phyloP scores from a whole-genome alignment of 306 rosid species.

The Comarum palustre region DNA sequence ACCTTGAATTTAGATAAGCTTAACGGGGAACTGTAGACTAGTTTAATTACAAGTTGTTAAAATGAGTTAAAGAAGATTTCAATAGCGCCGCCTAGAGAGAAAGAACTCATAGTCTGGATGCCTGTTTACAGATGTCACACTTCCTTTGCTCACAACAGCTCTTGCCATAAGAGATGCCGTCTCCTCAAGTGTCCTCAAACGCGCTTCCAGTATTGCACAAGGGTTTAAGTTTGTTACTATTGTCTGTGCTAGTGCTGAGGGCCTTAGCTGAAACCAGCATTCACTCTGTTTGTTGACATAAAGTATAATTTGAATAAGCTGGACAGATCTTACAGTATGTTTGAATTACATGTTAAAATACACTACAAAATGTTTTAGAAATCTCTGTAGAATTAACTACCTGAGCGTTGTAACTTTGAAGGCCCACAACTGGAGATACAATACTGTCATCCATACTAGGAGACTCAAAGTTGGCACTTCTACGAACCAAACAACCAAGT shows the following conservation, averaged over 20 bases:
- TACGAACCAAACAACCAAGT: slow-evolving; percentile 57
- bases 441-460: slow-evolving; percentile 34
- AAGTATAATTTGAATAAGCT: slow-evolving; percentile 1
- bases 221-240: slow-evolving; percentile 38
- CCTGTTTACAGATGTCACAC: slow-evolving; percentile 41
- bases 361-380: neutral
- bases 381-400: slow-evolving; percentile 30
- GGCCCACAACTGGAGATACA: slow-evolving; percentile 80
- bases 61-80: neutral
- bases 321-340: neutral
- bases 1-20: slow-evolving; percentile 1
- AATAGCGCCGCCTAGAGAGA: slow-evolving; percentile 50
- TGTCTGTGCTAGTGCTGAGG: slow-evolving; percentile 20
- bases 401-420: slow-evolving; percentile 80
- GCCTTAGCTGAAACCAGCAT: slow-evolving; percentile 66
- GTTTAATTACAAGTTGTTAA: slow-evolving; percentile 4
- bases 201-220: slow-evolving; percentile 41
- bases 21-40: slow-evolving; percentile 2
- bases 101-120: slow-evolving; percentile 83
- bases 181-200: slow-evolving; percentile 64
- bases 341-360: neutral
- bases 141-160: slow-evolving; percentile 60
- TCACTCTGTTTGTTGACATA: slow-evolving; percentile 55
- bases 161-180: slow-evolving; percentile 75
- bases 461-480: slow-evolving; percentile 38